Percentiles rank a stretch among this genome's conserved stretches.
Conservation (phyloP, 2,329 filamentous ascomycete genomes). For the Pezicula radicicola region DNA sequence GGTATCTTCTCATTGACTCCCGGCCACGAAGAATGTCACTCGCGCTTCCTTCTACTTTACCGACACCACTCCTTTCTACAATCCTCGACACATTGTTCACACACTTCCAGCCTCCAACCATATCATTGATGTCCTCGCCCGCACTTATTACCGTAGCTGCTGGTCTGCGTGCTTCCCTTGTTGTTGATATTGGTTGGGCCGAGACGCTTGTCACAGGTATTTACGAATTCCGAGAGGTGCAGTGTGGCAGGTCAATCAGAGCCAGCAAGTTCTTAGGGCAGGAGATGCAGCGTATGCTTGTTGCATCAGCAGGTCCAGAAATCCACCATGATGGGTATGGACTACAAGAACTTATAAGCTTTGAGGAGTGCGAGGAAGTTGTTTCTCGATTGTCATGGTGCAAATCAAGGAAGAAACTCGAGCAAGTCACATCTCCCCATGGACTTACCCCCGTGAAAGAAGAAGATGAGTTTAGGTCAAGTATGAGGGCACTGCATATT, state of each 20-base stretch:
- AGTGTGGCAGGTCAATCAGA: constrained; percentile 66
- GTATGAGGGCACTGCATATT: constrained; percentile 20
- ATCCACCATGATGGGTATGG: constrained; percentile 19
- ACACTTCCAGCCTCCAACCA: constrained; percentile 73
- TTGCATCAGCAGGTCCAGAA: constrained; percentile 35
- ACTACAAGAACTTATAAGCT: constrained; percentile 44
- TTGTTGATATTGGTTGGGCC: constrained; percentile 89
- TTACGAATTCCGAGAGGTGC: constrained; percentile 86
- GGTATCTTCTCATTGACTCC: constrained; percentile 67
- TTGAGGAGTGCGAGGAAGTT: constrained; percentile 81
- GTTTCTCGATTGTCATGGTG: constrained; percentile 78
- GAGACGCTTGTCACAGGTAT: constrained; percentile 84
- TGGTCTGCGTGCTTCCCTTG: constrained; percentile 79
- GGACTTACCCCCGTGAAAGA: constrained; percentile 52
- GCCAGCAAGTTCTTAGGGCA: constrained; percentile 71
- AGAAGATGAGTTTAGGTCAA: constrained; percentile 46
- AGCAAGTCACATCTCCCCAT: constrained; percentile 14
- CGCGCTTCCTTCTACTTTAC: constrained; percentile 73
- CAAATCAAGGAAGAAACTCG: constrained; percentile 27
- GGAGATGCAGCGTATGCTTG: constrained; percentile 64
- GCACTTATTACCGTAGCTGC: constrained; percentile 74
- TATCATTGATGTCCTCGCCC: constrained; percentile 77
- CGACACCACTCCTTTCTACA: constrained; percentile 73
- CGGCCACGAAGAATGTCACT: constrained; percentile 73
- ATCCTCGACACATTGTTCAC: constrained; percentile 76